These are phyloP conservation scores for Amoebophrya sp. DNA, from an alignment of 169 alveolate species.

Conservation along the genomic window DNA sequence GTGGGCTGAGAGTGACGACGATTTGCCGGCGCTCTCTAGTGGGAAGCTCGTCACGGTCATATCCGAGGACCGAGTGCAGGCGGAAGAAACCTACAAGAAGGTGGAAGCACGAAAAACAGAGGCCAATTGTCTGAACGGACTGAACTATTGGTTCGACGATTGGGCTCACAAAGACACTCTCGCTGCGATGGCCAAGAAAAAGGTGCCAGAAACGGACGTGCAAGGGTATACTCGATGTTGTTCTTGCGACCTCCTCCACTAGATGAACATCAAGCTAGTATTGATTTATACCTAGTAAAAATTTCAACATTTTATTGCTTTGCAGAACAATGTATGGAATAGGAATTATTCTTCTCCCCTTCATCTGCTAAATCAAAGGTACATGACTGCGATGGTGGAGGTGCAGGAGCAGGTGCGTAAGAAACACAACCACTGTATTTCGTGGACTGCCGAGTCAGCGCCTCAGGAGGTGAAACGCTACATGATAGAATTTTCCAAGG, in stretches of 20 bases:
- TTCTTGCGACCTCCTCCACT: too few relatives aligned
- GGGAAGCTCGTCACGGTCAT: neutral
- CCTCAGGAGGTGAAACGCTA: neutral
- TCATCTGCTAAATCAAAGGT: neutral
- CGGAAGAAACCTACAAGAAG: too few relatives aligned
- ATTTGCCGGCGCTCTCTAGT: neutral
- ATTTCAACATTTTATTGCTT: too few relatives aligned
- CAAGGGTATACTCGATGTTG: too few relatives aligned
- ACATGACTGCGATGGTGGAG: neutral
- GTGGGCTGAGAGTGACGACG: neutral
- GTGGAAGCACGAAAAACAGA: neutral
- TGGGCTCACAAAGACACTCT: neutral
- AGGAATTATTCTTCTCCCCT: too few relatives aligned
- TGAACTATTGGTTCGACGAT: neutral
- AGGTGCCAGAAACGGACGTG: neutral
- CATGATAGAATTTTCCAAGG: neutral
- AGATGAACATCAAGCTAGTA: too few relatives aligned
- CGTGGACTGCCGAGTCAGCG: neutral
- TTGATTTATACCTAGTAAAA: too few relatives aligned
- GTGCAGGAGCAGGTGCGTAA: neutral
- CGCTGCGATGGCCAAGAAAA: neutral
- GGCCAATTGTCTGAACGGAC: neutral
- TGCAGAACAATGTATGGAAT: too few relatives aligned
- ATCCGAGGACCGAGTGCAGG: neutral
- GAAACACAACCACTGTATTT: neutral